Percentiles rank a stretch among this genome's conserved stretches.
phyloP scores from a whole-genome alignment of 768 basidiomycete genomes.

The Candolleomyces efflorescens region DNA sequence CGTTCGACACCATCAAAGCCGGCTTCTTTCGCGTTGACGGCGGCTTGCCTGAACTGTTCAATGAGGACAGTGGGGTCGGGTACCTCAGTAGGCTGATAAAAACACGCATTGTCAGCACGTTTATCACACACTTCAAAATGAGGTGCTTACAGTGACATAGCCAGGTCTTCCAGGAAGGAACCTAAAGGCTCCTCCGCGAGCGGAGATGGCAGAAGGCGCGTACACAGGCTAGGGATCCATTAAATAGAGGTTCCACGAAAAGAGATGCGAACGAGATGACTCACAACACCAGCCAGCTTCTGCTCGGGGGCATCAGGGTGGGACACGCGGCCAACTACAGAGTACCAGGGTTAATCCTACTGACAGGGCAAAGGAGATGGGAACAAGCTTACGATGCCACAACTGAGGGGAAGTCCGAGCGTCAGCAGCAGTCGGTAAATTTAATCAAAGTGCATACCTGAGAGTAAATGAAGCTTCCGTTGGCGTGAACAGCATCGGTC shows the following conservation, averaged over 20 bases:
- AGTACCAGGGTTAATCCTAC: neutral
- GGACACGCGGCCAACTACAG: constrained; percentile 29
- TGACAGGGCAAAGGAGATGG: neutral
- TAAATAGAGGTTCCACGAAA: too few relatives aligned
- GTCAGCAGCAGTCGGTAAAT: too few relatives aligned
- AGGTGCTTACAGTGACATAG: constrained; percentile 33
- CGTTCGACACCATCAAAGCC: constrained; percentile 56
- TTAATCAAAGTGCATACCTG: constrained; percentile 29
- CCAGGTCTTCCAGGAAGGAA: constrained; percentile 32
- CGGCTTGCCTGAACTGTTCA: constrained; percentile 37
- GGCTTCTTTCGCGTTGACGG: constrained; percentile 44
- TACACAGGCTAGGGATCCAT: constrained; percentile 29
- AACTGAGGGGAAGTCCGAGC: constrained; percentile 15
- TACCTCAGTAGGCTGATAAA: constrained; percentile 32
- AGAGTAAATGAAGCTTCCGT: constrained; percentile 38
- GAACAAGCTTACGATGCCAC: constrained; percentile 30
- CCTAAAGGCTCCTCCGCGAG: constrained; percentile 38
- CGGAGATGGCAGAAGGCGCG: constrained; percentile 40
- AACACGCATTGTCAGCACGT: too few relatives aligned
- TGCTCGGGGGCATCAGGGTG: constrained; percentile 38
- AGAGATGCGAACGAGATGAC: too few relatives aligned
- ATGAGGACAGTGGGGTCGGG: constrained; percentile 39
- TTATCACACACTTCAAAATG: neutral
- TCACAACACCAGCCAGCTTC: constrained; percentile 23
- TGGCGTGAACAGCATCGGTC: constrained; percentile 42